Evolutionary conservation across 495 filamentous ascomycete genomes (phyloP).

Genomic region (Neurospora discreta): DNA sequence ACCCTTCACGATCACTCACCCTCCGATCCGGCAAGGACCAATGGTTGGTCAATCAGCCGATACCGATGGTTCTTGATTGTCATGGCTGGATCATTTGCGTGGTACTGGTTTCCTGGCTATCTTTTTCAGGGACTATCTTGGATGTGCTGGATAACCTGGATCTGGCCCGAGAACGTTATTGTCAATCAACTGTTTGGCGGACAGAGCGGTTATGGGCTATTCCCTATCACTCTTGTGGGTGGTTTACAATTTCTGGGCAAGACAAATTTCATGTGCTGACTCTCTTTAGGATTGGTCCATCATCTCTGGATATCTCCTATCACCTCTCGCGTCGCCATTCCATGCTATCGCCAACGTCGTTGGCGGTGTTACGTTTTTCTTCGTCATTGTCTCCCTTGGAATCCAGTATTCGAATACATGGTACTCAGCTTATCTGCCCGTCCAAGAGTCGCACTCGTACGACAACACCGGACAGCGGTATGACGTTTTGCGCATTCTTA

Average conservation of each 20-base stretch:
- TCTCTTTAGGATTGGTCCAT: conserved; percentile 46
- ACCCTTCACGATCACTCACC: conserved; percentile 54
- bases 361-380: conserved; percentile 43
- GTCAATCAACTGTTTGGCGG: conserved; percentile 63
- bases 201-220: conserved; percentile 45
- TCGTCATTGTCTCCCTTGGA: conserved; percentile 37
- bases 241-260: neutral
- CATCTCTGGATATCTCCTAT: conserved; percentile 52
- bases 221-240: conserved; percentile 41
- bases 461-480: conserved; percentile 50
- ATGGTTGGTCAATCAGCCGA: conserved; percentile 55
- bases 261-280: neutral
- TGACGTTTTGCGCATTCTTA: conserved; percentile 42
- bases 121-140: conserved; percentile 46
- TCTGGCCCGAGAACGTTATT: conserved; percentile 48
- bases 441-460: conserved; percentile 44
- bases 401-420: conserved; percentile 56
- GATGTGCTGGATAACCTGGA: conserved; percentile 54
- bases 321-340: conserved; percentile 59
- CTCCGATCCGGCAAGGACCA: conserved; percentile 44
- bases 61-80: conserved; percentile 56
- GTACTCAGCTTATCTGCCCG: conserved; percentile 49
- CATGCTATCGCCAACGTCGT: conserved; percentile 52
- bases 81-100: conserved; percentile 37
- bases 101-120: conserved; percentile 52